Evolutionary conservation across 768 basidiomycete genomes (phyloP).

Genomic region (Solioccasus polychromus): DNA sequence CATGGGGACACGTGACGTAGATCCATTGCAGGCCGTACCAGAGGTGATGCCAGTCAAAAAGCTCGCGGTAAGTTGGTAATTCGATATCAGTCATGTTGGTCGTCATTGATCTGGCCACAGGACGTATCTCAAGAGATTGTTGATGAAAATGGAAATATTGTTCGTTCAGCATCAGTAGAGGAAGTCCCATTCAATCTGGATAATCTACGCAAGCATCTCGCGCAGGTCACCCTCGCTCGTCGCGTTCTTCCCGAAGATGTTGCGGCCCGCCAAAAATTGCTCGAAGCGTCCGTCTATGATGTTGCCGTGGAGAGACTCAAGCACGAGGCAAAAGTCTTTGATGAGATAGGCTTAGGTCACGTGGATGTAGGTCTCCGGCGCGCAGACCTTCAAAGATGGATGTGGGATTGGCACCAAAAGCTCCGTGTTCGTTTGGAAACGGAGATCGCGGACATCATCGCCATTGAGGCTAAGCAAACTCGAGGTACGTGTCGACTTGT

Average conservation of each 20-base stretch:
- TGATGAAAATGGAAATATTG: constrained; percentile 17
- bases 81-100: background rate
- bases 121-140: constrained; percentile 17
- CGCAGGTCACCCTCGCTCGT: constrained; percentile 59
- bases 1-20: constrained; percentile 38
- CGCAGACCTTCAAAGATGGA: constrained; percentile 64
- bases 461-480: constrained; percentile 32
- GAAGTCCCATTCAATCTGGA: constrained; percentile 75
- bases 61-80: constrained; percentile 34
- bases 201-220: constrained; percentile 66
- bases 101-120: constrained; percentile 7
- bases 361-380: constrained; percentile 42
- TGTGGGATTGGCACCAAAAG: constrained; percentile 82
- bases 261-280: constrained; percentile 71
- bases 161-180: constrained; percentile 18
- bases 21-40: constrained; percentile 51
- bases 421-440: constrained; percentile 49
- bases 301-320: constrained; percentile 70
- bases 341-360: constrained; percentile 53
- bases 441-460: constrained; percentile 48
- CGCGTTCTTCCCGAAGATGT: constrained; percentile 64
- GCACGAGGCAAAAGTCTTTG: constrained; percentile 58
- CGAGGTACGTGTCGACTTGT: constrained; percentile 16
- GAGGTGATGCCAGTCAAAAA: constrained; percentile 60
- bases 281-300: constrained; percentile 85